Evolutionary conservation across 768 basidiomycete species (phyloP), one percentile per base, ranked within the genome.

Genomic region (Trametes punicea): DNA sequence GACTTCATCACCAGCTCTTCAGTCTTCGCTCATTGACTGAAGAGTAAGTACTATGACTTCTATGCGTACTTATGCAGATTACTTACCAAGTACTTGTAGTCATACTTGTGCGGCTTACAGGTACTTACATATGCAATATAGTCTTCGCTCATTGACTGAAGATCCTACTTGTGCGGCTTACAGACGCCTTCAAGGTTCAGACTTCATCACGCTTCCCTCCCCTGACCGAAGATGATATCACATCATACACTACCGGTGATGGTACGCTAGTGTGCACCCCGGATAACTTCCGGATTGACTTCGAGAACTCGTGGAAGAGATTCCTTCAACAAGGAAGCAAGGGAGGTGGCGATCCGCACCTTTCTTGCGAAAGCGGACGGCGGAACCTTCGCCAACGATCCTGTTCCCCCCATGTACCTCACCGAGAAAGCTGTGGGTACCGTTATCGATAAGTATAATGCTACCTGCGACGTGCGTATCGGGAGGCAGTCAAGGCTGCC

Each of bases 201-300:
- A n/a, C n/a, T n/a, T n/a, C 34, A 7, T 5, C 15, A 21, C 36
- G 34, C 23, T 33, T 25, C 13, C 47, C 47, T 2, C 21, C 47
- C 5, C 47, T 49, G 2, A 49, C 47, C 27, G 36, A 49, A 5
- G 47, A 36, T 2, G 47, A 49, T 8, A 25, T 49, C 6, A 34
- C 15, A 23, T 20, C 47, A 4, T 38, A 36, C 21, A 10, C 15
- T 1, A 49, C 31, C 7, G 16, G 34, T 1, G 34, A 27, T 11
- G 27, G 18, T n/a, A 21, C 16, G 3, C 21, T 38, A 33, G 15
- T 38, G 16, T 49, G 46, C 47, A 38, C 47, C 1, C n/a, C 34
- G 15, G 47, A 38, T 6, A 26, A 49, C 23, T 49, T 38, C 47
- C 33, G 47, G 11, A 49, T 49, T 34, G 47, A 49, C 47, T 49